Evolutionary conservation across 2,329 filamentous ascomycete genomes (phyloP).

Genomic region (Fusarium keratoplasticum): DNA sequence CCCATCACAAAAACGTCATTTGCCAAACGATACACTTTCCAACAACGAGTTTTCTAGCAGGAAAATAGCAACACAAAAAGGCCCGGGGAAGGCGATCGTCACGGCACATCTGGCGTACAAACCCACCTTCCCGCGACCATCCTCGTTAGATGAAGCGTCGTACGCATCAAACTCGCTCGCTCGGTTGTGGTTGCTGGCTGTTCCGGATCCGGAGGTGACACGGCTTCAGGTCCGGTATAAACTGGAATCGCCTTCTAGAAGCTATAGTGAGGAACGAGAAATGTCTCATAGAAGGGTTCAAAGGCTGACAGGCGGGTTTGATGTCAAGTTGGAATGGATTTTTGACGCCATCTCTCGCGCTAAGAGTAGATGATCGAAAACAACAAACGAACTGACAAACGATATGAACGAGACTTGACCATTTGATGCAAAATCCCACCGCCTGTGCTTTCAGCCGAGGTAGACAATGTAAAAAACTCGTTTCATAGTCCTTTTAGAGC

Average conservation of each 20-base stretch:
- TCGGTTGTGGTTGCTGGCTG: neutral
- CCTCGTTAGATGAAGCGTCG: neutral
- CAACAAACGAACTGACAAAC: neutral
- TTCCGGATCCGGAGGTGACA: neutral
- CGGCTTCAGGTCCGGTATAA: neutral
- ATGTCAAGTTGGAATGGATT: neutral
- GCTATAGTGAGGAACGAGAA: neutral
- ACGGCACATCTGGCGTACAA: neutral
- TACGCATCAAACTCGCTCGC: neutral
- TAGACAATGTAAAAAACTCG: neutral
- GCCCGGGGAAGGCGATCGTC: neutral
- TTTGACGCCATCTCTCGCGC: neutral
- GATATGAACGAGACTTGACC: rapidly evolving
- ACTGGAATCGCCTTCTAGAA: neutral
- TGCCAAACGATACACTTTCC: neutral
- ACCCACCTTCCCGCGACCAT: neutral
- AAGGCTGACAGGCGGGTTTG: rapidly evolving
- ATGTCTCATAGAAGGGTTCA: neutral
- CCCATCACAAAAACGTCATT: neutral
- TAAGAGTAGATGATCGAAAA: neutral
- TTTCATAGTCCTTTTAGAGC: neutral
- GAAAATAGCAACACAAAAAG: neutral
- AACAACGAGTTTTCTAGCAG: neutral
- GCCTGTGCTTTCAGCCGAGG: too few species aligned
- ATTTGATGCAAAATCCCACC: neutral